These are phyloP conservation scores for Phaseolus coccineus DNA, from an alignment of 331 rosid genomes.

Conservation along the genomic window DNA sequence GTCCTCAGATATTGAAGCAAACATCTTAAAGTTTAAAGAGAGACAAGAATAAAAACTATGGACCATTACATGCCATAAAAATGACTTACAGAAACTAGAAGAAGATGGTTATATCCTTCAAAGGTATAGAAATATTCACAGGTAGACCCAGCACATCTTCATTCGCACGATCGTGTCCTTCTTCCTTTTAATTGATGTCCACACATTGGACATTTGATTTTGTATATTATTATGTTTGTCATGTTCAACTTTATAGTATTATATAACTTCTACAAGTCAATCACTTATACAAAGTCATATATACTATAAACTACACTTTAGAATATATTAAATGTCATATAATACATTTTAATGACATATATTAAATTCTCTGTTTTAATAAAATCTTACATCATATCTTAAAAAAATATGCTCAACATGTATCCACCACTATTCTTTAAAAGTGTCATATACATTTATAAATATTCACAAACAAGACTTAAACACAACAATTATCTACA, in stretches of 20 bases:
- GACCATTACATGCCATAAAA: slow-evolving; percentile 9
- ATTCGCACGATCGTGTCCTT: neutral
- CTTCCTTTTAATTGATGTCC: slow-evolving; percentile 4
- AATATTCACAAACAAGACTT: no score
- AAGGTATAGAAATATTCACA: neutral
- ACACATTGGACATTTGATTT: neutral
- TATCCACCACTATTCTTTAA: no score
- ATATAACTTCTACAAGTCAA: no score
- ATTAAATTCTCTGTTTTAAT: no score
- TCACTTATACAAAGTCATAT: no score
- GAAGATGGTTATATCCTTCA: neutral
- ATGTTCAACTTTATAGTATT: neutral
- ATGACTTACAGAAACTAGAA: slow-evolving; percentile 31
- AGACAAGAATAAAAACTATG: neutral
- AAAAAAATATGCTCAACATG: no score
- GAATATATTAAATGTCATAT: no score
- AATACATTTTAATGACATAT: no score
- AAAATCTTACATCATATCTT: no score
- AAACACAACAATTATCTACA: no score
- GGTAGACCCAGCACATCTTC: slow-evolving; percentile 11
- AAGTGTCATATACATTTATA: no score
- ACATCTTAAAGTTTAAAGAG: neutral
- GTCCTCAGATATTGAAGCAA: slow-evolving; percentile 28
- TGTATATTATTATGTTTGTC: neutral
- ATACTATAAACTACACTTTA: no score